These are phyloP conservation scores for Ceratocystis lukuohia DNA, from an alignment of 2,329 filamentous ascomycete genomes.

Conservation along the genomic window DNA sequence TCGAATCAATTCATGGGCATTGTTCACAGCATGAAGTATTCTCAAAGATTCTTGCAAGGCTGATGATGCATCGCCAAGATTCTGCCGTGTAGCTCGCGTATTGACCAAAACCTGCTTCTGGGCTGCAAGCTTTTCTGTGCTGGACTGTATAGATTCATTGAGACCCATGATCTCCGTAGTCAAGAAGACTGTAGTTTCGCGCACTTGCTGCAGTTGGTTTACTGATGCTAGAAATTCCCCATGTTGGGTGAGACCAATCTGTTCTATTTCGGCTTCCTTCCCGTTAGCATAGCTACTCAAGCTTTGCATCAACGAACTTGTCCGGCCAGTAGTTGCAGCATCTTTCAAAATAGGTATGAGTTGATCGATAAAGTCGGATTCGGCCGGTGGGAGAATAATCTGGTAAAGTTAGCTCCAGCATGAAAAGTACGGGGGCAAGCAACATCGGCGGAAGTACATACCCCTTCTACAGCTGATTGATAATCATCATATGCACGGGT, in stretches of 20 bases:
- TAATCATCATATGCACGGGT: conserved; percentile 36
- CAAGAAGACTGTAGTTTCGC: conserved; percentile 76
- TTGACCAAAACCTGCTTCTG: conserved; percentile 93
- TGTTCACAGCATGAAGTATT: conserved; percentile 82
- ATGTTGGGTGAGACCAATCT: conserved; percentile 87
- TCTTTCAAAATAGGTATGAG: conserved; percentile 89
- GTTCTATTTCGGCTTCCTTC: conserved; percentile 82
- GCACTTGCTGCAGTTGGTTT: conserved; percentile 81
- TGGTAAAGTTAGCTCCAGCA: conserved; percentile 28
- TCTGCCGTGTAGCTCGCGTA: conserved; percentile 80
- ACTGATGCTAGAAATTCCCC: conserved; percentile 93
- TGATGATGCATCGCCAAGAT: conserved; percentile 83
- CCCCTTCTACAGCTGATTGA: conserved; percentile 34
- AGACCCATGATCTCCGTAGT: conserved; percentile 84
- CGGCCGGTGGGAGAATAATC: conserved; percentile 86
- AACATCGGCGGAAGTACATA: conserved; percentile 20
- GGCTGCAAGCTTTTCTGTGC: conserved; percentile 83
- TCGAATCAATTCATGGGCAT: conserved; percentile 78
- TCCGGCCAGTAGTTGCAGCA: conserved; percentile 50
- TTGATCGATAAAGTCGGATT: conserved; percentile 89
- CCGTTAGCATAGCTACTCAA: conserved; percentile 61
- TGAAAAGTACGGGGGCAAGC: conserved; percentile 22
- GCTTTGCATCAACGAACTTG: conserved; percentile 16
- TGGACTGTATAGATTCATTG: conserved; percentile 88
- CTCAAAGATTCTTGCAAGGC: conserved; percentile 84